Base-by-base conservation (phyloP, 345 rosid genomes). In the Toxicodendron radicans region DNA sequence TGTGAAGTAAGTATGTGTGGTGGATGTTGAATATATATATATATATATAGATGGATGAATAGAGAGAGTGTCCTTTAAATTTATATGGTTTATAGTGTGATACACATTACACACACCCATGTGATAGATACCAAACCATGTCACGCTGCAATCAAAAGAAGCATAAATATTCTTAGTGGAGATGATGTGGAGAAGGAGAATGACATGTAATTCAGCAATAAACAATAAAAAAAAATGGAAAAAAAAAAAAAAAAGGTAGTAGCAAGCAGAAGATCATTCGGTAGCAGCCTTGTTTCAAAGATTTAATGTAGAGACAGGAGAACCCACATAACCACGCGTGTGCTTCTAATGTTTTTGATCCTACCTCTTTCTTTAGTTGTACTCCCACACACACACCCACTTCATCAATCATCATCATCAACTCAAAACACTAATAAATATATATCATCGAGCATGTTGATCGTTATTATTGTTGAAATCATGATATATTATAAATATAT, bases 181-280 rank as follows among this genome's bases (percentile, higher is more conserved):
- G 30, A 72, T 72, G 75, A 72, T 35, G 75, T 72, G 69, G 77
- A 74, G 64, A 49, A 30, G 58, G 59, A 61, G 68, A 49, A 61
- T 61, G 68, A 61, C 75, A 57, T 75, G 60, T 66, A 58, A 54
- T 59, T 59, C 58, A 52, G 53, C 20, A 12, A 53, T 52, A 52
- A n/a, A 10, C 32, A 52, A 18, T 14, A 14, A 68, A n/a, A 14
- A 68, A n/a, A 10, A 41, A n/a, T n/a, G 27, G 18, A 52, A 32
- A 59, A n/a, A n/a, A n/a, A n/a, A n/a, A n/a, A n/a, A 52, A 32
- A 59, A 24, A 30, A n/a, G 8, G 10, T 43, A 38, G 32, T 17
- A 66, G 54, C n/a, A n/a, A 66, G 54, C 43, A 38, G 43, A 38
- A 38, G 43, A 38, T n/a, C n/a, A 38, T 38, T 38, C 8, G 43